These are phyloP conservation scores for Podaxis mareebaensis DNA, from an alignment of 768 basidiomycete species.

Conservation along the genomic window DNA sequence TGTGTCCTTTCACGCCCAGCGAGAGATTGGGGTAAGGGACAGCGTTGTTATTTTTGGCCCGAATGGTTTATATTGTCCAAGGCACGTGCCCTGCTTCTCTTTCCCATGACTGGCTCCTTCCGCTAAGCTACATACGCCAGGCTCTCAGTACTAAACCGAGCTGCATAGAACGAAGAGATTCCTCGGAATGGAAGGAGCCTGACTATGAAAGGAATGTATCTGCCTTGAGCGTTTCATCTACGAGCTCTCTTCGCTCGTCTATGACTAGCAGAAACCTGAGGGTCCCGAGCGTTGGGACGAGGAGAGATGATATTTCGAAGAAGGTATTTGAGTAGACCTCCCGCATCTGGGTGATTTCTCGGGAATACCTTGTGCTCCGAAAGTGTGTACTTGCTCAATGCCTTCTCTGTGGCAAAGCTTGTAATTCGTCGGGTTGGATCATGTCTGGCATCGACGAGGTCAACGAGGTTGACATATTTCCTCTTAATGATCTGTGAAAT, in stretches of 20 bases:
- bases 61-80: neutral
- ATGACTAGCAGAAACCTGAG: too few species aligned
- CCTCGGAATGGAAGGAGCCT: too few species aligned
- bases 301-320: neutral
- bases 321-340: constrained; percentile 6
- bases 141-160: neutral
- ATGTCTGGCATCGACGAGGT: constrained; percentile 9
- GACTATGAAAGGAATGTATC: too few species aligned
- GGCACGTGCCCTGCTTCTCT: neutral
- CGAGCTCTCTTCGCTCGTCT: too few species aligned
- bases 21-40: neutral
- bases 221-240: too few species aligned
- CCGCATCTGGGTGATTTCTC: neutral
- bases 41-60: neutral
- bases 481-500: constrained; percentile 2
- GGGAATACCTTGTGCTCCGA: neutral
- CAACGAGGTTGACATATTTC: constrained; percentile 18
- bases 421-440: neutral
- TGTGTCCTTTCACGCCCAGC: too few species aligned
- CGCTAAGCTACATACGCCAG: neutral
- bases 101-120: neutral
- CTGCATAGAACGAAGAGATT: neutral
- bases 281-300: neutral
- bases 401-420: neutral
- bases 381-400: constrained; percentile 16